phyloP scores from a whole-genome alignment of 2,329 filamentous ascomycete genomes.

The Claviceps sp. region DNA sequence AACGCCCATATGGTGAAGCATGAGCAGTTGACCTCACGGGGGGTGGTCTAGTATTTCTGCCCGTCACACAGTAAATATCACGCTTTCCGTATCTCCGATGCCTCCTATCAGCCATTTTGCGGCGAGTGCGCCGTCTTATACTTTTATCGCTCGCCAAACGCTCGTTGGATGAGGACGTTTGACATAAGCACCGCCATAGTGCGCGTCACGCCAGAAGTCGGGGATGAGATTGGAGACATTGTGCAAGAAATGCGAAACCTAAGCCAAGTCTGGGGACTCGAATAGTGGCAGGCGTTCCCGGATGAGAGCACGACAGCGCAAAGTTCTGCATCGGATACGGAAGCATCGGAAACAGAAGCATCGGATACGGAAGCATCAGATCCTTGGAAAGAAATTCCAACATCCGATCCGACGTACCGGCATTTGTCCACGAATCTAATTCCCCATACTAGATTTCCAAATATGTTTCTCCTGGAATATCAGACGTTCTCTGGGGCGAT shows the following conservation, averaged over 20 bases:
- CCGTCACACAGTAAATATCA: slow-evolving; percentile 16
- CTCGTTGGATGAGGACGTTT: slow-evolving; percentile 10
- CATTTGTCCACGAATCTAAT: slow-evolving; percentile 10
- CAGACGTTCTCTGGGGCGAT: slow-evolving; percentile 13
- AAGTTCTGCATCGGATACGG: too few species aligned
- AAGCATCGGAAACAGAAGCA: neutral
- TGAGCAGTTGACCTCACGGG: slow-evolving; percentile 5
- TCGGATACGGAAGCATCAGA: neutral
- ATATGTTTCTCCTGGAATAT: slow-evolving; percentile 15
- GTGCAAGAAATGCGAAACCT: slow-evolving; percentile 2
- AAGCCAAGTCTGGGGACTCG: neutral
- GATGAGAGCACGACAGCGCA: neutral
- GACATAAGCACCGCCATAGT: slow-evolving; percentile 9
- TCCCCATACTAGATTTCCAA: slow-evolving; percentile 10
- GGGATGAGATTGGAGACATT: slow-evolving; percentile 2
- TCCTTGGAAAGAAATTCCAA: slow-evolving; percentile 10
- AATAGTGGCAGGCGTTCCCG: neutral
- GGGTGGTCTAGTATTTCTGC: slow-evolving; percentile 18
- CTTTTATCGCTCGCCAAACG: slow-evolving; percentile 8
- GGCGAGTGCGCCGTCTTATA: slow-evolving; percentile 21
- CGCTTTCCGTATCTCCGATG: slow-evolving; percentile 9
- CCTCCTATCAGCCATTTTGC: slow-evolving; percentile 15
- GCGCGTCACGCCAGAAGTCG: neutral
- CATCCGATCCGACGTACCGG: slow-evolving; percentile 13
- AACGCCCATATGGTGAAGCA: slow-evolving; percentile 10